These are phyloP conservation scores for Suillus spraguei DNA, from an alignment of 768 basidiomycete species.

Conservation along the genomic window DNA sequence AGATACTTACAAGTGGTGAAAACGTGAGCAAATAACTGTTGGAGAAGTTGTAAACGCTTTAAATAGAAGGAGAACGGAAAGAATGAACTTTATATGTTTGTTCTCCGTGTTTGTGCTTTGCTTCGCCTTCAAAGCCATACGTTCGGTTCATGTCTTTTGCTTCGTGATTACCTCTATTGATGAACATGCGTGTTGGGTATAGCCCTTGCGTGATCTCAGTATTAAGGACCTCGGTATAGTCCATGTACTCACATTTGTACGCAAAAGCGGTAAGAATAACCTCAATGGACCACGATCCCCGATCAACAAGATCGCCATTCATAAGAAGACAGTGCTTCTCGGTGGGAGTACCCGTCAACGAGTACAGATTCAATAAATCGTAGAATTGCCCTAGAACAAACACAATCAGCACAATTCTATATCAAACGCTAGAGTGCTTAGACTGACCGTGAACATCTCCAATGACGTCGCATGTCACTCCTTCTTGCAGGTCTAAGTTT, in stretches of 20 bases:
- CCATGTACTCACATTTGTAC: slow-evolving; percentile 76
- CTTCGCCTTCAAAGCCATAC: slow-evolving; percentile 95
- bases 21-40: slow-evolving; percentile 86
- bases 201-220: slow-evolving; percentile 62
- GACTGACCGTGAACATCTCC: slow-evolving; percentile 90
- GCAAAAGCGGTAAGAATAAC: slow-evolving; percentile 93
- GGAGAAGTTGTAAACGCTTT: slow-evolving; percentile 12
- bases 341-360: slow-evolving; percentile 82
- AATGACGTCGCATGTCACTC: slow-evolving; percentile 87
- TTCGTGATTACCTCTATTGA: slow-evolving; percentile 98
- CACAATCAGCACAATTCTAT: slow-evolving; percentile 4
- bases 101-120: slow-evolving; percentile 95
- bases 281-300: slow-evolving; percentile 95
- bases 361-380: slow-evolving; percentile 86
- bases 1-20: slow-evolving; percentile 79
- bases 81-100: slow-evolving; percentile 81
- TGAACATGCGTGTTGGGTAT: slow-evolving; percentile 85
- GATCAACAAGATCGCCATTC: slow-evolving; percentile 97
- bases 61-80: not conserved
- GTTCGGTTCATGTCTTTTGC: slow-evolving; percentile 96
- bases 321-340: slow-evolving; percentile 86
- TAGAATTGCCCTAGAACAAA: slow-evolving; percentile 81
- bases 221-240: slow-evolving; percentile 2
- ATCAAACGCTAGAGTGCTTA: slow-evolving; percentile 3
- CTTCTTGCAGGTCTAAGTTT: slow-evolving; percentile 71